These are phyloP conservation scores for Scutellaria baicalensis DNA, from an alignment of 257 asterid species.

Conservation along the genomic window DNA sequence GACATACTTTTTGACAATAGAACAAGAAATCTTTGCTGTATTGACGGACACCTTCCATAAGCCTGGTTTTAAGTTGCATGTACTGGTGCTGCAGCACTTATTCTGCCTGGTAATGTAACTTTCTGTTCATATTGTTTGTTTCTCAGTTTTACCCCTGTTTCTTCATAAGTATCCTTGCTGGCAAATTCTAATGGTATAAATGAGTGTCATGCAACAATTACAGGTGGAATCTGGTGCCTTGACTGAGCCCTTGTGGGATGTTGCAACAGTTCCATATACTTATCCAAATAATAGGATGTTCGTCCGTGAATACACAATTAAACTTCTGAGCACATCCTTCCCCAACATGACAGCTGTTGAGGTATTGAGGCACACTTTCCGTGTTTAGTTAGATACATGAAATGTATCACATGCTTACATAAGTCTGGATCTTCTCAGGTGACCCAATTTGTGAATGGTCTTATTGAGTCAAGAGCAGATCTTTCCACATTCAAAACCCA, in stretches of 20 bases:
- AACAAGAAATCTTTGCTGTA: slow-evolving; percentile 94
- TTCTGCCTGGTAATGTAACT: slow-evolving; percentile 65
- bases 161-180: background rate
- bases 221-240: slow-evolving; percentile 70
- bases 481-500: slow-evolving; percentile 72
- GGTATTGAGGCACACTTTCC: slow-evolving; percentile 32
- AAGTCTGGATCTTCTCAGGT: slow-evolving; percentile 41
- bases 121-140: background rate
- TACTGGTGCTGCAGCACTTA: slow-evolving; percentile 73
- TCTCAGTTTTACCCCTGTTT: background rate
- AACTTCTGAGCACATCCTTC: slow-evolving; percentile 81
- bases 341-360: slow-evolving; percentile 92
- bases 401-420: background rate
- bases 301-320: slow-evolving; percentile 81
- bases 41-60: slow-evolving; percentile 91
- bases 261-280: slow-evolving; percentile 52
- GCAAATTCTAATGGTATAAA: background rate
- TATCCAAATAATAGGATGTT: slow-evolving; percentile 69
- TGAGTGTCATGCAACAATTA: slow-evolving; percentile 1
- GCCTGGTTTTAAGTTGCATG: slow-evolving; percentile 96
- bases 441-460: slow-evolving; percentile 81
- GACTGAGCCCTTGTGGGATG: slow-evolving; percentile 95
- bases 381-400: background rate
- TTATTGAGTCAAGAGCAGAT: slow-evolving; percentile 66
- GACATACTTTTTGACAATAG: slow-evolving; percentile 74